Evolutionary conservation across 2,329 filamentous ascomycete genomes (phyloP).

Genomic region (Ceratocystiopsis sp.): DNA sequence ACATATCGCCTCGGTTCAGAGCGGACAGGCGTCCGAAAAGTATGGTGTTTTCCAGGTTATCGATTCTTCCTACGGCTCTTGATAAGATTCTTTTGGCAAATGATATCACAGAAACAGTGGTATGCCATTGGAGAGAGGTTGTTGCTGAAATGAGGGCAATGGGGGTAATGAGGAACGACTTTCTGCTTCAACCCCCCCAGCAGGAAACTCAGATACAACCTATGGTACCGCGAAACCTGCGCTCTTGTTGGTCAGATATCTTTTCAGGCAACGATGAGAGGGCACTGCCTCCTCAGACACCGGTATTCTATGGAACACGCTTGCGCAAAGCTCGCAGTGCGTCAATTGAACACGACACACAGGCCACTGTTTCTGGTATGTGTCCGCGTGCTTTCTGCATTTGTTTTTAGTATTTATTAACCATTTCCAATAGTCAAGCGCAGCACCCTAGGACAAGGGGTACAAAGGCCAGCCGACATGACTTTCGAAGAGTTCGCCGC

Average conservation of each 20-base stretch:
- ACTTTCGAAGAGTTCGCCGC: constrained; percentile 5
- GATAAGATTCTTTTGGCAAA: constrained; percentile 43
- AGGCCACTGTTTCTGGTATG: background rate
- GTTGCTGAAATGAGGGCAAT: constrained; percentile 41
- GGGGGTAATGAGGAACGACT: constrained; percentile 14
- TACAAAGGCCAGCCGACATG: constrained; percentile 3
- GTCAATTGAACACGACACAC: background rate
- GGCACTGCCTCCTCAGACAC: background rate
- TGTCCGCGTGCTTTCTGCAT: background rate
- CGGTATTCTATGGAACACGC: background rate
- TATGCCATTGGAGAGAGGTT: constrained; percentile 47
- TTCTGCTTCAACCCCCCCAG: background rate
- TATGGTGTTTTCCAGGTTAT: constrained; percentile 7
- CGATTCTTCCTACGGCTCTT: constrained; percentile 18
- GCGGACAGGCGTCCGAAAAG: constrained; percentile 18
- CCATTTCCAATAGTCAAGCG: background rate
- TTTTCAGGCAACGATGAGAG: constrained; percentile 4
- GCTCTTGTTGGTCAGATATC: constrained; percentile 7
- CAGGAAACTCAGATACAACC: background rate
- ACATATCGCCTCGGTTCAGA: constrained; percentile 23
- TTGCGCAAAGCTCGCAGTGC: constrained; percentile 7
- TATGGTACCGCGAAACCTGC: background rate
- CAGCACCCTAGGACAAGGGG: background rate
- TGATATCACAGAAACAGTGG: constrained; percentile 45
- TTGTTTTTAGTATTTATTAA: too few relatives aligned